Conservation (phyloP, 768 basidiomycete genomes). For the Tylopilus plumbeoviolaceoides region DNA sequence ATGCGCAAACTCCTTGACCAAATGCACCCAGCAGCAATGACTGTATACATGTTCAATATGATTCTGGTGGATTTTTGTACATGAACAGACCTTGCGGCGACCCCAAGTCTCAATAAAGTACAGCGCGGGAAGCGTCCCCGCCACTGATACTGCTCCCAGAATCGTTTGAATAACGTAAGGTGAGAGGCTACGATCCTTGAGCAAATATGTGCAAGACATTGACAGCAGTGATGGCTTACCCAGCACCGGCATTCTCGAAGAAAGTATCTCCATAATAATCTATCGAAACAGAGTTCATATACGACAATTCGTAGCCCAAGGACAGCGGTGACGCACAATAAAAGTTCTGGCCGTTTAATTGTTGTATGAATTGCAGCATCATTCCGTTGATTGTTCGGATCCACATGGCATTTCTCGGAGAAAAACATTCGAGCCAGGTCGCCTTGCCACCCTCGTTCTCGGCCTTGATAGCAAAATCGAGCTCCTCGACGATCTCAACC, state of each 20-base stretch:
- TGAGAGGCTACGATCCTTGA: conserved; percentile 38
- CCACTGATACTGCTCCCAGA: conserved; percentile 70
- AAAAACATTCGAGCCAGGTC: conserved; percentile 77
- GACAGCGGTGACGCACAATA: conserved; percentile 48
- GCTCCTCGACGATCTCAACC: conserved; percentile 56
- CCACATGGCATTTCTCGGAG: conserved; percentile 61
- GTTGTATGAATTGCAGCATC: conserved; percentile 80
- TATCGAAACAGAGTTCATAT: conserved; percentile 26
- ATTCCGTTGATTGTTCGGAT: conserved; percentile 76
- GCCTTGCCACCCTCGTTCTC: conserved; percentile 82
- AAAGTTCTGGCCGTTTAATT: conserved; percentile 78
- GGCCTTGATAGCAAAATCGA: conserved; percentile 58
- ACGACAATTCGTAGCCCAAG: neutral
- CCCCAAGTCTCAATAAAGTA: conserved; percentile 69
- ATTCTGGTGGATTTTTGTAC: neutral
- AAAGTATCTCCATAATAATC: conserved; percentile 81
- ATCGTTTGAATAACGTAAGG: conserved; percentile 76
- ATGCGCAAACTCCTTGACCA: conserved; percentile 54
- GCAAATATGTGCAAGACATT: neutral
- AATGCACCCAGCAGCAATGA: conserved; percentile 64
- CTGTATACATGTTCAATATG: conserved; percentile 25
- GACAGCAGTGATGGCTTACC: conserved; percentile 33
- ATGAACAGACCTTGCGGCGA: conserved; percentile 50
- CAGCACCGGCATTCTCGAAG: conserved; percentile 69
- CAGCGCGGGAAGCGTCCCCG: conserved; percentile 67